A percentile compares a stretch with the other conserved stretches of the same genome.
Conservation (phyloP, 352 stramenopile genomes). For the Pythium brachiatum region DNA sequence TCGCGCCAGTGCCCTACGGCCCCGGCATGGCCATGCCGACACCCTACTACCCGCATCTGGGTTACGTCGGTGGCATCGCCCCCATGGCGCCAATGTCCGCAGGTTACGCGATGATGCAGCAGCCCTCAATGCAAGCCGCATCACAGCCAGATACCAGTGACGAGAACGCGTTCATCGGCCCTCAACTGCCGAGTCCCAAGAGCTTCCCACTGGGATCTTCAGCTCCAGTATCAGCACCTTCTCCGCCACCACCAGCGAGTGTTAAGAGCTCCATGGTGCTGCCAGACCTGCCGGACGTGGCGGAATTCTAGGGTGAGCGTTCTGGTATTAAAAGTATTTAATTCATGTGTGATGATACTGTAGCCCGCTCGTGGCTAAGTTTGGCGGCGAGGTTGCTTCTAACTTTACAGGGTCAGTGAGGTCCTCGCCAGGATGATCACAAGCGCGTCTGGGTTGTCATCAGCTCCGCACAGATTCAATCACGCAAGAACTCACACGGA, state of each 20-base stretch:
- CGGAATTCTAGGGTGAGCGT: constrained; percentile 15
- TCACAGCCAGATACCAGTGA: not conserved
- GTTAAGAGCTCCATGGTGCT: constrained; percentile 12
- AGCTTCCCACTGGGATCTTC: constrained; percentile 9
- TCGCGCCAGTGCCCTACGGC: constrained; percentile 12
- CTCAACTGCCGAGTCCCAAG: constrained; percentile 38
- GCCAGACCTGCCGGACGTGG: constrained; percentile 51
- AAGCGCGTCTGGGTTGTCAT: too few species aligned
- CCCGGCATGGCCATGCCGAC: constrained; percentile 13
- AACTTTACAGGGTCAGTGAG: not conserved
- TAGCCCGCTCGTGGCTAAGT: not conserved
- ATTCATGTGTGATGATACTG: not conserved
- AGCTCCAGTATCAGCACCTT: not conserved
- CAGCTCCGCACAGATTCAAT: not conserved
- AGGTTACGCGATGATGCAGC: constrained; percentile 14
- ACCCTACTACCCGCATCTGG: constrained; percentile 20
- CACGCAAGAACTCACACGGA: not conserved
- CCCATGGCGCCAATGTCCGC: constrained; percentile 2
- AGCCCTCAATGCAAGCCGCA: not conserved
- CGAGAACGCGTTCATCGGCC: constrained; percentile 40
- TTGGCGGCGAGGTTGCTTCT: not conserved
- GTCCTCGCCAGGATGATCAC: too few species aligned
- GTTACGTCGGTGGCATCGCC: constrained; percentile 18
- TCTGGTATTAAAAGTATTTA: not conserved
- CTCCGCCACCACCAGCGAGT: not conserved